Evolutionary conservation across 352 stramenopile genomes (phyloP).

Genomic region (Pythium rishiriense): DNA sequence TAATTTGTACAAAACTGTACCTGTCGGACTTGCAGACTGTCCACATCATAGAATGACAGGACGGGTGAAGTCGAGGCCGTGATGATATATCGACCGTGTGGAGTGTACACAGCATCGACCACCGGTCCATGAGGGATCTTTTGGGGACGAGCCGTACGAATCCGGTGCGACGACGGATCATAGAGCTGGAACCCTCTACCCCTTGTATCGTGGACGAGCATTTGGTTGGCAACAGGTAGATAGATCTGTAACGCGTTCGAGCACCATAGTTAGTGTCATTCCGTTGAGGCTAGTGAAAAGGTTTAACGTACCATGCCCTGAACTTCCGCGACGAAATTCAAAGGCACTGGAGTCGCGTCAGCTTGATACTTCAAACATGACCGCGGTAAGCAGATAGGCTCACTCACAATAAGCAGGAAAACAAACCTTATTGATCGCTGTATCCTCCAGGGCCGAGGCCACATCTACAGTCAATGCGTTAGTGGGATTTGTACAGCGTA

Average conservation of each 20-base stretch:
- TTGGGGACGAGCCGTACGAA: constrained; percentile 1
- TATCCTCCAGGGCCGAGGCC: constrained; percentile 23
- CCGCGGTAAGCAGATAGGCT: not conserved
- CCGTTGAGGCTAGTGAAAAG: not conserved
- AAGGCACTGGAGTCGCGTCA: constrained; percentile 22
- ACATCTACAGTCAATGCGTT: constrained; percentile 11
- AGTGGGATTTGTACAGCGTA: not conserved
- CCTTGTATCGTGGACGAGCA: constrained; percentile 38
- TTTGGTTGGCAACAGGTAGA: constrained; percentile 26
- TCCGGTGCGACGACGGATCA: constrained; percentile 27
- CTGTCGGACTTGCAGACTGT: constrained; percentile 48
- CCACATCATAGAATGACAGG: constrained; percentile 53
- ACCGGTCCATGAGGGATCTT: constrained; percentile 21
- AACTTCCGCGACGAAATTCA: constrained; percentile 45
- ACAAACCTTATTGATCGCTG: constrained; percentile 25
- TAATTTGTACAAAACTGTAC: no score
- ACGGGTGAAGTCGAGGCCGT: constrained; percentile 50
- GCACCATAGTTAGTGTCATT: constrained; percentile 11
- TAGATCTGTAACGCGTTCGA: constrained; percentile 27
- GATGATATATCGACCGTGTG: constrained; percentile 43
- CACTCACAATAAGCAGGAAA: constrained; percentile 5
- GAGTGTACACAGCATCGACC: constrained; percentile 47
- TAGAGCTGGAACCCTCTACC: constrained; percentile 43
- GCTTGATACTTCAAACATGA: constrained; percentile 31
- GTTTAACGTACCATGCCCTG: constrained; percentile 39